Conservation (phyloP, 1,139 yeast genomes). For the Yamadazyma siamensis region DNA sequence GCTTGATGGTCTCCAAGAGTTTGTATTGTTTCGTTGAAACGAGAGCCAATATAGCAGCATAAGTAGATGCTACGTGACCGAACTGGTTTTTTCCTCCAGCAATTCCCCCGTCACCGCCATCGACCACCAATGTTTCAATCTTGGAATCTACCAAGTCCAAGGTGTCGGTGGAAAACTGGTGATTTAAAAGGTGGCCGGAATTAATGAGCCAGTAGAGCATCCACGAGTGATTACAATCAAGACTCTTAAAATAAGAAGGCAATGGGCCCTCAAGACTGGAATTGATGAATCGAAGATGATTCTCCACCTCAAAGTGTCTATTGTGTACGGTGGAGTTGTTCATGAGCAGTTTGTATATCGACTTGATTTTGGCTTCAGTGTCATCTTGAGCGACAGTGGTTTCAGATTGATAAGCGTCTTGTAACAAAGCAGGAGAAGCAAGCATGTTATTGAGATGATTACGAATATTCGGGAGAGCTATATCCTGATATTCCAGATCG, state of each 20-base stretch:
- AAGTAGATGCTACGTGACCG: slow-evolving; percentile 83
- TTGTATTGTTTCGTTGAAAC: slow-evolving; percentile 49
- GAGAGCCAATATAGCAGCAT: slow-evolving; percentile 70
- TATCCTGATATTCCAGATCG: slow-evolving; percentile 17
- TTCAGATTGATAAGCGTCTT: slow-evolving; percentile 21
- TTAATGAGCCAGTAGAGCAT: slow-evolving; percentile 80
- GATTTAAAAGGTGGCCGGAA: slow-evolving; percentile 22
- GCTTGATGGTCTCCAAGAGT: slow-evolving; percentile 21
- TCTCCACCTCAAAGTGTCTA: slow-evolving; percentile 14
- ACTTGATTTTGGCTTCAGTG: slow-evolving; percentile 31
- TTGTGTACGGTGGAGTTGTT: slow-evolving; percentile 11
- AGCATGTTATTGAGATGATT: slow-evolving; percentile 14
- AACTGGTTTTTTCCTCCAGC: slow-evolving; percentile 82
- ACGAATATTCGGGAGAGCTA: slow-evolving; percentile 12
- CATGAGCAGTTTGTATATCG: slow-evolving; percentile 20
- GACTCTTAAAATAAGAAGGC: slow-evolving; percentile 43
- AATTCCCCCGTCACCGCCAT: slow-evolving; percentile 60
- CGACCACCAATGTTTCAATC: slow-evolving; percentile 24
- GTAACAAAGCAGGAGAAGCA: slow-evolving; percentile 10
- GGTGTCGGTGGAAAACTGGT: slow-evolving; percentile 9
- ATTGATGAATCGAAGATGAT: slow-evolving; percentile 17
- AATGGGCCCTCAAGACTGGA: slow-evolving; percentile 23
- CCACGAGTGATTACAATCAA: slow-evolving; percentile 95
- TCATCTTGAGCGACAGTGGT: slow-evolving; percentile 42
- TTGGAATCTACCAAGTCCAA: slow-evolving; percentile 11